Conservation (phyloP, 116 monocot genomes). For the Dioscorea cayenensis region DNA sequence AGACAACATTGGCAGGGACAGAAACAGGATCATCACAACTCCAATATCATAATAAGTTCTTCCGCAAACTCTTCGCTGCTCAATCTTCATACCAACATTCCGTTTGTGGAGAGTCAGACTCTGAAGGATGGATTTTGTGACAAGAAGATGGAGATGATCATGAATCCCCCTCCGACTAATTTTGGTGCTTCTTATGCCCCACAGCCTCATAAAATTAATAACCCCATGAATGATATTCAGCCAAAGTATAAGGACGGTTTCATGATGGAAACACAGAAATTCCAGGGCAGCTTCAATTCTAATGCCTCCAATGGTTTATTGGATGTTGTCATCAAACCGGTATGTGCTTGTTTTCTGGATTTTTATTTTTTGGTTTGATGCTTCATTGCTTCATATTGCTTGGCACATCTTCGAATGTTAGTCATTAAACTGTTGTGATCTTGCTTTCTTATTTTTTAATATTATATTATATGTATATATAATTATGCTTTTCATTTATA, state of each 20-base stretch:
- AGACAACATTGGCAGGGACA: conserved; percentile 15
- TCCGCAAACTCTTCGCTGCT: conserved; percentile 19
- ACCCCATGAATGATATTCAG: conserved; percentile 5
- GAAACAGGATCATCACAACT: conserved; percentile 12
- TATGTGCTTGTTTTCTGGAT: conserved; percentile 3
- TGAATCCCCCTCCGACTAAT: conserved; percentile 9
- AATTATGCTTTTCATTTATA: too few species aligned
- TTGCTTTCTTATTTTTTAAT: too few species aligned
- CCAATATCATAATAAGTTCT: conserved; percentile 6
- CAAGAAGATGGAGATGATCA: conserved; percentile 5
- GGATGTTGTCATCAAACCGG: conserved; percentile 55
- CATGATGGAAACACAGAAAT: conserved; percentile 16
- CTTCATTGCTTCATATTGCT: background rate
- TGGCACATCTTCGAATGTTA: background rate
- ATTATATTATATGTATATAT: too few species aligned
- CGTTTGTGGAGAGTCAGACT: conserved; percentile 4
- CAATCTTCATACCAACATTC: conserved; percentile 5
- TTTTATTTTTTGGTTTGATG: background rate
- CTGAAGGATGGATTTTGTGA: conserved; percentile 10
- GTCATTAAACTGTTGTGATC: too few species aligned
- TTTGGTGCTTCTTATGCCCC: conserved; percentile 9
- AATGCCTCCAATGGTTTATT: conserved; percentile 46
- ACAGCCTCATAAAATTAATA: conserved; percentile 8
- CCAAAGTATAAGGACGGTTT: conserved; percentile 22
- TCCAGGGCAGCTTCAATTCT: conserved; percentile 33